phyloP scores from a whole-genome alignment of 2,329 filamentous ascomycete genomes.

The Ascochyta clinopodiicola region DNA sequence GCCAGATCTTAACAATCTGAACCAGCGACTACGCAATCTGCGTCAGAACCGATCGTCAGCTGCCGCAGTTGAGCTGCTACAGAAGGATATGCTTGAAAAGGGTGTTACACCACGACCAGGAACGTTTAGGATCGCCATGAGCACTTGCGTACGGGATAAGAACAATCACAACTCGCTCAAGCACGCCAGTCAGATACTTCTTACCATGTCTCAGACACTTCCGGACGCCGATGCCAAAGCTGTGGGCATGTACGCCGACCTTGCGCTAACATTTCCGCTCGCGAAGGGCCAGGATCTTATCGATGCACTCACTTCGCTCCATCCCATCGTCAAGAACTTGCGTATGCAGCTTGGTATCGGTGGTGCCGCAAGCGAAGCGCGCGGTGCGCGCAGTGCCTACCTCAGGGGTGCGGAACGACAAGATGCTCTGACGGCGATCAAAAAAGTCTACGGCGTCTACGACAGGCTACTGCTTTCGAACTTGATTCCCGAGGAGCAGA shows the following conservation, averaged over 20 bases:
- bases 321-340: conserved; percentile 35
- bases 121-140: conserved; percentile 76
- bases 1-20: conserved; percentile 76
- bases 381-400: conserved; percentile 17
- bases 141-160: conserved; percentile 75
- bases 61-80: conserved; percentile 66
- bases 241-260: conserved; percentile 39
- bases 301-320: conserved; percentile 36
- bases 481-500: conserved; percentile 39
- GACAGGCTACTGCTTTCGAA: conserved; percentile 41
- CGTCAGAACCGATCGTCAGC: conserved; percentile 70
- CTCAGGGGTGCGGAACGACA: conserved; percentile 28
- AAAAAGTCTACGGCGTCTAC: conserved; percentile 38
- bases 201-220: conserved; percentile 44
- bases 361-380: conserved; percentile 5
- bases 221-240: conserved; percentile 41
- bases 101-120: conserved; percentile 45
- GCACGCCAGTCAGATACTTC: conserved; percentile 69
- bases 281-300: conserved; percentile 40
- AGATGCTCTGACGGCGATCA: conserved; percentile 36
- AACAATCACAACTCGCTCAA: conserved; percentile 73
- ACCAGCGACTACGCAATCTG: conserved; percentile 71
- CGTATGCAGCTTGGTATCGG: conserved; percentile 42
- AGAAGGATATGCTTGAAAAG: conserved; percentile 38
- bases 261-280: conserved; percentile 36